Conservation (phyloP, 163 green algal species). For the Prototheca cutis region DNA sequence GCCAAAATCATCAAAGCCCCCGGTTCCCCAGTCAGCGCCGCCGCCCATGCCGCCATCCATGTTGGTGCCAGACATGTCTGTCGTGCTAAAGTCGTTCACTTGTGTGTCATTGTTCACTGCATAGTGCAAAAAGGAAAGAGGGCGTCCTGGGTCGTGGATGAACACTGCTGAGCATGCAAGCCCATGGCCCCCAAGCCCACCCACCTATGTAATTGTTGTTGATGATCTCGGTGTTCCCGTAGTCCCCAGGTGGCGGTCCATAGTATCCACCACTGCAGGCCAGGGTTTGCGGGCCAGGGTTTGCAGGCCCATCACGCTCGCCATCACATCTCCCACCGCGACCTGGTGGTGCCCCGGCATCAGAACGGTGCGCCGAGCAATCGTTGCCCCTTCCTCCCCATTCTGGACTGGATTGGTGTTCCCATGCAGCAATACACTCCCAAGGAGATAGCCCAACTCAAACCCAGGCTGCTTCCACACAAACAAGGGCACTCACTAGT, state of each 20-base stretch:
- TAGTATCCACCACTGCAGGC: not conserved
- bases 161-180: not conserved
- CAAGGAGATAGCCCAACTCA: too few relatives aligned
- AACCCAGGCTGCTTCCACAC: too few relatives aligned
- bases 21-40: not conserved
- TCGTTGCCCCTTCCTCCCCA: too few relatives aligned
- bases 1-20: not conserved
- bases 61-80: not conserved
- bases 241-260: too few relatives aligned
- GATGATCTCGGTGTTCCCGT: slow-evolving; percentile 1
- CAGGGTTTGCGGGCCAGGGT: too few relatives aligned
- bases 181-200: not conserved
- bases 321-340: too few relatives aligned
- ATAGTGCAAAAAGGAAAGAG: not conserved
- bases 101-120: not conserved
- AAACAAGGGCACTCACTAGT: not conserved
- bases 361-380: too few relatives aligned
- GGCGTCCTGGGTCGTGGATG: not conserved
- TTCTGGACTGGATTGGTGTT: too few relatives aligned
- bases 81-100: too few relatives aligned
- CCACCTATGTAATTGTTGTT: not conserved
- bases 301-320: too few relatives aligned
- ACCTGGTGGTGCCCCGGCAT: too few relatives aligned
- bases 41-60: not conserved
- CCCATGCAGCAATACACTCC: too few relatives aligned